Conservation (phyloP, 441 rosid genomes). For the Populus hybrid region DNA sequence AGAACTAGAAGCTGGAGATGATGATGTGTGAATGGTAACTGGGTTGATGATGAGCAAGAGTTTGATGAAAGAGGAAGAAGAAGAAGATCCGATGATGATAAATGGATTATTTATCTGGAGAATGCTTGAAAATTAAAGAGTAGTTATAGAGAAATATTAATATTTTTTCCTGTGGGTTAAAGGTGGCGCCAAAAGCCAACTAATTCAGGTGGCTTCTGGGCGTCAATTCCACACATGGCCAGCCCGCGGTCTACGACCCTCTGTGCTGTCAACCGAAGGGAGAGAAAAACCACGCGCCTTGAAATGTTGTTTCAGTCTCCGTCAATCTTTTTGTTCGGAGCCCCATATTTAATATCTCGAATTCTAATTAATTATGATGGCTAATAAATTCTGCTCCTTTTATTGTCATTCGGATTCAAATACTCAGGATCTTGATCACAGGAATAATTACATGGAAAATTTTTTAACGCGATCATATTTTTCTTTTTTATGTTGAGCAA, state of each 20-base stretch:
- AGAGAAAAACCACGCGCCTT: background rate
- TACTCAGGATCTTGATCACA: no score
- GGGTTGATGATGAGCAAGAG: background rate
- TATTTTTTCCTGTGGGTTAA: background rate
- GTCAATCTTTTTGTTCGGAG: background rate
- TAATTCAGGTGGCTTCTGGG: background rate
- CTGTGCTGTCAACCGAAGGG: background rate
- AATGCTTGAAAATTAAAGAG: background rate
- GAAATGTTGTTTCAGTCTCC: background rate
- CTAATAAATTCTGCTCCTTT: no score
- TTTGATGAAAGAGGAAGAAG: background rate
- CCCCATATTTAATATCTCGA: background rate
- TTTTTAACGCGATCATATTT: no score
- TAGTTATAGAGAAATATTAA: background rate
- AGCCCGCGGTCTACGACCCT: background rate
- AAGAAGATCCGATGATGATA: background rate
- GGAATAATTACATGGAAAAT: no score
- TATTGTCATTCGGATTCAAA: background rate
- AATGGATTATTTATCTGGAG: background rate
- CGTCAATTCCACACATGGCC: background rate
- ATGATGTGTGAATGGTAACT: no score
- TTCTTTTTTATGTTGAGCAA: no score
- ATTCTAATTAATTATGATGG: no score
- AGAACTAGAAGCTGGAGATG: background rate
- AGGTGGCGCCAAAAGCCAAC: background rate